Conservation (phyloP, 2,329 filamentous ascomycete genomes). For the Onygenales sp. region DNA sequence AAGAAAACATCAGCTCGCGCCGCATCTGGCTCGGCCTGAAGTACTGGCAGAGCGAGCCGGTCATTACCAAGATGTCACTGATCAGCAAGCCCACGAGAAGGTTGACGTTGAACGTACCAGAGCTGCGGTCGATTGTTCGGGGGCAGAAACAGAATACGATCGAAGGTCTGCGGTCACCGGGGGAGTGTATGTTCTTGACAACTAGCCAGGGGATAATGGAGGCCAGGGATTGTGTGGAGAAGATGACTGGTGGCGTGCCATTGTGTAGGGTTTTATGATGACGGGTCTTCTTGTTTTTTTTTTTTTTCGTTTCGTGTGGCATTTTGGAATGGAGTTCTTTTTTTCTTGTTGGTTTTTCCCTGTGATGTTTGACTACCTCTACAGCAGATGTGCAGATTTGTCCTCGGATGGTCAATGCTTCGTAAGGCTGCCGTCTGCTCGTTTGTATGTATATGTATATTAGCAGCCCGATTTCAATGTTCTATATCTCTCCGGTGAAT, state of each 20-base stretch:
- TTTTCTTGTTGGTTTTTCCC: background rate
- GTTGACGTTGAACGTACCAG: slow-evolving; percentile 54
- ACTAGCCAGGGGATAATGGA: slow-evolving; percentile 74
- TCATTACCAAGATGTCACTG: slow-evolving; percentile 56
- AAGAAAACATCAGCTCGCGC: slow-evolving; percentile 61
- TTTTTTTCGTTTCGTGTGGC: slow-evolving; percentile 22
- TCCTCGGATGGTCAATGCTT: no score
- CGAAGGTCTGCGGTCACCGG: slow-evolving; percentile 62
- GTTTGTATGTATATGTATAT: slow-evolving; percentile 1
- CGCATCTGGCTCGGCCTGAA: slow-evolving; percentile 84
- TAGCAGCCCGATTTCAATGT: background rate
- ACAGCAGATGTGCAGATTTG: background rate
- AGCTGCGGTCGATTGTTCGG: slow-evolving; percentile 56
- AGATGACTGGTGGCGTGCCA: slow-evolving; percentile 69
- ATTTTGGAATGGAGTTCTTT: slow-evolving; percentile 28
- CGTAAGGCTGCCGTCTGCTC: background rate
- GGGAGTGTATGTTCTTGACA: slow-evolving; percentile 71
- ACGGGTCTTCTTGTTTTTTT: background rate
- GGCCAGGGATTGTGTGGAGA: slow-evolving; percentile 69
- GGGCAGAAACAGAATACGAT: slow-evolving; percentile 60
- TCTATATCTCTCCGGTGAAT: background rate
- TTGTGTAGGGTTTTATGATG: slow-evolving; percentile 57
- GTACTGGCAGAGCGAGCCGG: slow-evolving; percentile 76
- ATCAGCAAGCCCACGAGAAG: slow-evolving; percentile 66
- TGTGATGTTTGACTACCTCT: no score